Percentiles rank a stretch among this genome's conserved stretches.
Conservation (phyloP, 345 rosid genomes). For the Aurinia saxatilis region DNA sequence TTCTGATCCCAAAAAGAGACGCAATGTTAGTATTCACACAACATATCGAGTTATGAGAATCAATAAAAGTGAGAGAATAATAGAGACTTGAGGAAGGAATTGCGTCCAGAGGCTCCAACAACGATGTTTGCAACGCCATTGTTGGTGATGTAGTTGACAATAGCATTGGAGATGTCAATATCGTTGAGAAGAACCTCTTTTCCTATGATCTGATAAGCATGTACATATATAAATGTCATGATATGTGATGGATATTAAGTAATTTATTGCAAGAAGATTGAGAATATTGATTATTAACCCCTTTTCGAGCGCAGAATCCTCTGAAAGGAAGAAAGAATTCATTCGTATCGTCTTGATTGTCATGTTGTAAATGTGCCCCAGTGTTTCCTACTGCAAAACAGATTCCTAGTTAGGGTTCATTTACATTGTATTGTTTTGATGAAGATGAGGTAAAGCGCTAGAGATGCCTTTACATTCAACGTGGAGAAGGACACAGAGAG, state of each 20-base stretch:
- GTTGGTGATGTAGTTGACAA: constrained; percentile 31
- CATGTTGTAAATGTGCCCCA: constrained; percentile 25
- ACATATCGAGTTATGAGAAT: background rate
- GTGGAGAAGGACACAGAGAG: constrained; percentile 58
- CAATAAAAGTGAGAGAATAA: background rate
- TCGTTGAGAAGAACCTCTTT: constrained; percentile 49
- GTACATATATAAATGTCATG: background rate
- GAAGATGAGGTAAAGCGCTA: background rate
- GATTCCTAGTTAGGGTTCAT: background rate
- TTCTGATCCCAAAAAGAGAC: constrained; percentile 38
- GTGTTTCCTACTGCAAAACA: constrained; percentile 18
- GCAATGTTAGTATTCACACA: background rate
- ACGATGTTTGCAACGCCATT: constrained; percentile 42
- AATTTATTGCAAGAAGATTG: background rate
- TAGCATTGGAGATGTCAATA: constrained; percentile 46
- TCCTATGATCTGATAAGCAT: constrained; percentile 39
- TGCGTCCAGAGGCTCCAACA: constrained; percentile 48
- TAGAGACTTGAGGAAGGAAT: constrained; percentile 26
- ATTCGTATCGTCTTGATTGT: constrained; percentile 33
- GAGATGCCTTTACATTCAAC: constrained; percentile 27
- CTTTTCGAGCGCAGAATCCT: constrained; percentile 63
- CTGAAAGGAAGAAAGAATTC: constrained; percentile 57
- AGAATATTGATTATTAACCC: constrained; percentile 32
- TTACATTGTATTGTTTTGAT: background rate
- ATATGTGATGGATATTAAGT: background rate